Base-by-base conservation (phyloP, 176 grass and related monocot species). In the Oryza australiensis region DNA sequence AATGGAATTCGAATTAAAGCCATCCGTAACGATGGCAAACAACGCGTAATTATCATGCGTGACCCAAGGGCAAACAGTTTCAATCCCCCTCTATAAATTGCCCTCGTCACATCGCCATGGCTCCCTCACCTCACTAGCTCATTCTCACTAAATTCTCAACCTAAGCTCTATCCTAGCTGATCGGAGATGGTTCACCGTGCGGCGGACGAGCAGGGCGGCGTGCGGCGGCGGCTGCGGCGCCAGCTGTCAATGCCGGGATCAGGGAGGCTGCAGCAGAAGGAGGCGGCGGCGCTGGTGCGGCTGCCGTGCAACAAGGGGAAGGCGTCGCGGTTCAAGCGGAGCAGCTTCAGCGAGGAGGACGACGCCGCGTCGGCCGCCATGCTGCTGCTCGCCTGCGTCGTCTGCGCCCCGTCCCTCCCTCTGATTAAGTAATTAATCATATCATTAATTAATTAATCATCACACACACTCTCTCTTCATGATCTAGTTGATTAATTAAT, bases 241-340 rank as follows among this genome's bases (percentile, higher is more conserved):
- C 37, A 55, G 15, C 66, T 3, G 68, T 14, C 68, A 0, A 64
- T n/a, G 72, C 30, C 11, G 0, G 35, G 59, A 9, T 26, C 74
- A 20, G 83, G 55, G 65, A 80, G 86, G 74, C 34, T 5, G 34
- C 68, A 63, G 55, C 29, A 71, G 13, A 41, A 49, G 63, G 46
- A 40, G 75, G 35, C 62, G 75, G 75, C 66, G n/a, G 60, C 72
- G 84, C 34, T 72, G 32, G 66, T 83, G 83, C 89, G 69, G 87
- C 82, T 97, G 87, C 90, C 83, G 29, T 86, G 90, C 81, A 90
- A 75, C 88, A 95, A 92, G 79, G 93, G 72, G 27, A 94, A 89
- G 76, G 88, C 88, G 27, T 93, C 88, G 83, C 88, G 91, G 84
- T 97, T 97, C 88, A 97, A 97, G 88, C 91, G 90, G 60, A 92